Base-by-base conservation (phyloP, 2,329 filamentous ascomycete genomes). In the Nemania serpens region DNA sequence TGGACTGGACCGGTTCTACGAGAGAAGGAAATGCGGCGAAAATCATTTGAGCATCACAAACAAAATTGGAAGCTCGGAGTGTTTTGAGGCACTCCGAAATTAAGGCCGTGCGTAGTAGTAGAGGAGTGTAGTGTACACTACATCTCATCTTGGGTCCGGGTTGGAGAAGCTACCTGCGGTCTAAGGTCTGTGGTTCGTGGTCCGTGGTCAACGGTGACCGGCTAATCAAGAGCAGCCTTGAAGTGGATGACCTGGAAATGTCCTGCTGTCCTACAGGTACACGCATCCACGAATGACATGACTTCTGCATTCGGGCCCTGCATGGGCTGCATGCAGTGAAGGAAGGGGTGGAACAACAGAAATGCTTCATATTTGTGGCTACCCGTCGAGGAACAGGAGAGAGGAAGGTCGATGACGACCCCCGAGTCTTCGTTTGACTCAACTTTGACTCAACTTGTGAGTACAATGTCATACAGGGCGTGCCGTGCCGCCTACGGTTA, bases 21-120 rank as follows among this genome's bases (percentile, higher is more conserved):
- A 29, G 25, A 29, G 25, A 34, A 34, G 39, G 20, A 47, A 34
- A 45, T 42, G 33, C n/a, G 39, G 22, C 34, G 33, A 45, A 42
- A 36, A 17, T 37, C 20, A 43, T 45, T 12, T 5, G 54, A 42
- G 46, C 33, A n/a, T 20, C 46, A 55, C 59, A 29, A 51, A 51
- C 59, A 50, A 41, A 49, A 62, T 42, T 46, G 46, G 59, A 59
- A 59, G 29, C 47, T 50, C 59, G 59, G 59, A 62, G 33, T 53
- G 3, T 29, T 56, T 45, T 45, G 34, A 29, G 45, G 18, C 25
- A 55, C 50, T 58, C 59, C 59, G 59, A 62, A 51, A 58, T 48
- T 55, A 46, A 22, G 22, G 22, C 20, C 22, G 36, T 29, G 54
- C 45, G 34, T 46, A 48, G 42, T 41, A 18, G 43, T 4, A 13